These are phyloP conservation scores for Aspergillus mulundensis DNA, from an alignment of 495 filamentous ascomycete genomes.

Conservation along the genomic window DNA sequence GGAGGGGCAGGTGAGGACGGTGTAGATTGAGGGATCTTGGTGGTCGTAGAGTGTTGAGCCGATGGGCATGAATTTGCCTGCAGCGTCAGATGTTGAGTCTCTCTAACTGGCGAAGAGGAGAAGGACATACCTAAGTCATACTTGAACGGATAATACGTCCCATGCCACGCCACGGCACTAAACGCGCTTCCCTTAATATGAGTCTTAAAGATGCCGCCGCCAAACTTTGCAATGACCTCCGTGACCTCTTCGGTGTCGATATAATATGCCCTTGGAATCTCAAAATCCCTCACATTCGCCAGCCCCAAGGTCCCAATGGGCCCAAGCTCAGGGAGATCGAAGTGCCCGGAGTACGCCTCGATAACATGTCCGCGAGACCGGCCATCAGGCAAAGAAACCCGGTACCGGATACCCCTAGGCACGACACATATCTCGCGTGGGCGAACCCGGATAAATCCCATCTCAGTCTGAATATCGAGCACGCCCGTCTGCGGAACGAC, in stretches of 20 bases:
- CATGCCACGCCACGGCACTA: conserved; percentile 6
- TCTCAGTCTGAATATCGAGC: conserved; percentile 5
- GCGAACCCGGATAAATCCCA: background rate
- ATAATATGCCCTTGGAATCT: conserved; percentile 1
- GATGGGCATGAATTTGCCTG: conserved; percentile 8
- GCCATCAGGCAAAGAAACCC: background rate
- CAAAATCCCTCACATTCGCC: conserved; percentile 1
- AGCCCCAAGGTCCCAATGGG: conserved; percentile 2
- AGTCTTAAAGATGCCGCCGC: background rate
- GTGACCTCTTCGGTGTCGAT: conserved; percentile 6
- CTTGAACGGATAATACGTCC: conserved; percentile 9
- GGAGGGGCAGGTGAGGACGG: conserved; percentile 1
- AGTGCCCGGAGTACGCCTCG: conserved; percentile 6
- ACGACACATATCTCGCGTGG: conserved; percentile 4
- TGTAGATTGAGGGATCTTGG: conserved; percentile 6
- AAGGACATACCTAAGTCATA: conserved; percentile 2
- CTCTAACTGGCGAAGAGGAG: too few species aligned
- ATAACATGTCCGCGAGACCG: conserved; percentile 3
- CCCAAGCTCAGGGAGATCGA: conserved; percentile 4
- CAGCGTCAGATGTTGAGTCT: background rate
- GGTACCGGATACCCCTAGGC: conserved; percentile 1
- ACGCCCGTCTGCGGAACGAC: conserved; percentile 2
- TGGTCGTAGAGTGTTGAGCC: conserved; percentile 8
- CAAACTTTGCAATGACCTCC: conserved; percentile 4
- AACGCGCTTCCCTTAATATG: conserved; percentile 7